A percentile compares a stretch with the other conserved stretches of the same genome.
These are phyloP conservation scores for Diaporthe sp. DNA, from an alignment of 2,329 filamentous ascomycete genomes.

Conservation along the genomic window DNA sequence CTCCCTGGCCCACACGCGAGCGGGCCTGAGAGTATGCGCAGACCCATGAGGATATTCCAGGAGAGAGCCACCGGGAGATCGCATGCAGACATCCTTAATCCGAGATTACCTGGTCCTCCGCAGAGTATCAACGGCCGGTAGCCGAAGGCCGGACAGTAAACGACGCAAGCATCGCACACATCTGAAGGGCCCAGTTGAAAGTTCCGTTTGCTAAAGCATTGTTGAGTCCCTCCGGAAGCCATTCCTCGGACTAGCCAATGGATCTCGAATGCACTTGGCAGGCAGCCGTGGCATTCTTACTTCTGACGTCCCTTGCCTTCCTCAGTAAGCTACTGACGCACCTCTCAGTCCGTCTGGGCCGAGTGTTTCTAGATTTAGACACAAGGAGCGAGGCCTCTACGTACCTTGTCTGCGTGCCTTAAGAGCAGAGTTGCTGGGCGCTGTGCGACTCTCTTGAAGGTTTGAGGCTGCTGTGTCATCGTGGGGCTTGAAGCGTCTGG, in stretches of 20 bases:
- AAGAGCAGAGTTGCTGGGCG: not conserved
- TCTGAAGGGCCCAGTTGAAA: too few relatives aligned
- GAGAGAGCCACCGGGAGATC: not conserved
- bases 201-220: not conserved
- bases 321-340: not conserved
- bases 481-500: not conserved
- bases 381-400: not conserved
- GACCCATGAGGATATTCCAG: not conserved
- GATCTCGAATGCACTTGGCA: not conserved
- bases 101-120: not conserved
- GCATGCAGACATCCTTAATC: not conserved
- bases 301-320: constrained; percentile 15
- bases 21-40: not conserved
- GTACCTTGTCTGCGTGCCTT: not conserved
- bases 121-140: not conserved
- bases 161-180: not conserved
- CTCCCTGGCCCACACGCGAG: not conserved
- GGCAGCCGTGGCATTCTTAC: not conserved
- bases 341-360: not conserved
- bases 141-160: not conserved
- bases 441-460: not conserved
- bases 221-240: not conserved
- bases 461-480: not conserved
- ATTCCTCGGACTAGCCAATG: not conserved
- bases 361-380: not conserved